Evolutionary conservation across 345 rosid species (phyloP).

Genomic region (Moricandia arvensis): DNA sequence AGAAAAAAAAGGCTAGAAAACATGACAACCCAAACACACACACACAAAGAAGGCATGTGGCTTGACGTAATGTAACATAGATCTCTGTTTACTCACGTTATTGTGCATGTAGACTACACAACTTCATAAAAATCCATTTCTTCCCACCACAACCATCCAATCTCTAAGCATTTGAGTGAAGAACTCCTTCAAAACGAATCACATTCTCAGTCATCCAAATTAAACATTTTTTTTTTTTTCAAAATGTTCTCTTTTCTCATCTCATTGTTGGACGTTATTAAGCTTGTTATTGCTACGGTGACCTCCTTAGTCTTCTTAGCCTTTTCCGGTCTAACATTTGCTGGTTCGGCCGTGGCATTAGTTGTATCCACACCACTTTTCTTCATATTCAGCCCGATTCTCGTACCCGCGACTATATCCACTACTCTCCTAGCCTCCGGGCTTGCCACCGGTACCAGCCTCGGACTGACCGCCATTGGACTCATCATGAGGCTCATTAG

Average conservation of each 20-base stretch:
- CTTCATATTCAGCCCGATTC: constrained; percentile 76
- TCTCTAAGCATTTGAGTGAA: neutral
- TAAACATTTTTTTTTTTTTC: neutral
- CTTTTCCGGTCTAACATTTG: constrained; percentile 56
- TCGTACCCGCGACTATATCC: constrained; percentile 66
- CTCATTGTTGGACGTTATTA: constrained; percentile 22
- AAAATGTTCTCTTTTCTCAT: constrained; percentile 5
- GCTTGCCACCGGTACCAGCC: constrained; percentile 59
- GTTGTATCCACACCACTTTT: constrained; percentile 66
- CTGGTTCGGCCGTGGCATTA: constrained; percentile 62
- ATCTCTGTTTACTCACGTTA: constrained; percentile 18
- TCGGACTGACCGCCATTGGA: constrained; percentile 51
- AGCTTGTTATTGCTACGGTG: constrained; percentile 45
- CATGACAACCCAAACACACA: neutral
- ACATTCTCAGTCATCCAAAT: constrained; percentile 2
- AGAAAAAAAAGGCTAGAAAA: neutral
- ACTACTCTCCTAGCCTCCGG: constrained; percentile 51
- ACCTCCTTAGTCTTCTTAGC: constrained; percentile 62
- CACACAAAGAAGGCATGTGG: constrained; percentile 1
- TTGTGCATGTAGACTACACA: constrained; percentile 26
- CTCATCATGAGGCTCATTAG: constrained; percentile 68
- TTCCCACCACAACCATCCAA: neutral
- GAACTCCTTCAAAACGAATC: constrained; percentile 1
- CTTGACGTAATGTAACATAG: constrained; percentile 22
- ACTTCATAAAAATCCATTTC: constrained; percentile 25